Conservation (phyloP, 225 moss, liverwort and hornwort species). For the Lunularia cruciata region DNA sequence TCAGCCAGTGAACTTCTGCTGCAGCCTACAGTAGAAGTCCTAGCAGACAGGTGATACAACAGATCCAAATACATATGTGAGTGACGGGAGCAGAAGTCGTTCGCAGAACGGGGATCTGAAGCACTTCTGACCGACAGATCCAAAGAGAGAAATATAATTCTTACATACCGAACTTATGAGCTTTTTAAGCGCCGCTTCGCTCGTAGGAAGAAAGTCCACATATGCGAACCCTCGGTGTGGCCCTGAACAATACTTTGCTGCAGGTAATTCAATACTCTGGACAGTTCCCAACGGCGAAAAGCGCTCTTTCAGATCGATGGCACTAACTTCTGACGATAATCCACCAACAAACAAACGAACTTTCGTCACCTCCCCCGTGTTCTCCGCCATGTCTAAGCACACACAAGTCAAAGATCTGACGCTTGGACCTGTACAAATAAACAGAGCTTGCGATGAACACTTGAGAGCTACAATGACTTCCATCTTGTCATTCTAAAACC, state of each 20-base stretch:
- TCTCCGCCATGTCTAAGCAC: constrained; percentile 1
- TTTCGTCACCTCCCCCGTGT: constrained; percentile 29
- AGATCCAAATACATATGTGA: neutral
- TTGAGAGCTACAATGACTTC: too few species aligned
- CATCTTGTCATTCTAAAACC: too few species aligned
- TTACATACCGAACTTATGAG: constrained; percentile 74
- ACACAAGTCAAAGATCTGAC: too few species aligned
- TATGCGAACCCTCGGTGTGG: constrained; percentile 83
- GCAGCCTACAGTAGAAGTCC: too few species aligned
- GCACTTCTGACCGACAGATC: too few species aligned
- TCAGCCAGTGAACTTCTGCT: too few species aligned
- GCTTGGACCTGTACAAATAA: too few species aligned
- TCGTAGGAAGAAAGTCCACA: constrained; percentile 79
- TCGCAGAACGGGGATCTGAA: too few species aligned
- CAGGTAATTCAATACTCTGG: constrained; percentile 50
- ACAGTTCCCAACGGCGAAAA: constrained; percentile 74
- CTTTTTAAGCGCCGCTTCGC: constrained; percentile 72
- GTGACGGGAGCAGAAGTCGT: too few species aligned
- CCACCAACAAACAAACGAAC: constrained; percentile 85
- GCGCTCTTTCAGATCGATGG: constrained; percentile 63
- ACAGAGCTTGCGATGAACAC: too few species aligned
- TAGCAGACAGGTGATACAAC: too few species aligned
- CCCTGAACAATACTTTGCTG: constrained; percentile 47
- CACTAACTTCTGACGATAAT: constrained; percentile 54
- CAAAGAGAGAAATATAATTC: too few species aligned